A percentile compares a stretch with the other conserved stretches of the same genome.
These are phyloP conservation scores for Diaporthe citrichinensis DNA, from an alignment of 2,329 filamentous ascomycete genomes.

Conservation along the genomic window DNA sequence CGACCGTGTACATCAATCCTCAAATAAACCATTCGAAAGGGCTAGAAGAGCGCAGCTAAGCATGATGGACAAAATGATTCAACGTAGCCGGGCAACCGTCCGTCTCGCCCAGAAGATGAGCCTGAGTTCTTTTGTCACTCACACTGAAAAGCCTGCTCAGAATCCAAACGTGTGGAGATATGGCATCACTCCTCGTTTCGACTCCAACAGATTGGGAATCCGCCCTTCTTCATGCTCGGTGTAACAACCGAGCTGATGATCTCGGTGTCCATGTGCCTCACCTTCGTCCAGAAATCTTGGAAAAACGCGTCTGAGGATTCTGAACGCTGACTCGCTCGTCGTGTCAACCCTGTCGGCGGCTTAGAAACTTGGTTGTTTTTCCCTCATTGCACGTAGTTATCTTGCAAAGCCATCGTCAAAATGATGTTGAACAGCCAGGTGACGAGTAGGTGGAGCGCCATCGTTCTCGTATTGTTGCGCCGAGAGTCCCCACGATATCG, in stretches of 20 bases:
- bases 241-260: slow-evolving; percentile 9
- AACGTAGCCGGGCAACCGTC: background rate
- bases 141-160: background rate
- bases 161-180: background rate
- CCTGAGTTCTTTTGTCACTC: background rate
- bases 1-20: background rate
- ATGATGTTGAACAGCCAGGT: background rate
- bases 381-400: background rate
- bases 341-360: background rate
- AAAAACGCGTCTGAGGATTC: background rate
- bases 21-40: background rate
- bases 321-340: slow-evolving; percentile 12
- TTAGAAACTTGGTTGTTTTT: background rate
- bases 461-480: background rate
- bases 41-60: background rate
- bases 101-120: background rate
- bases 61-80: background rate
- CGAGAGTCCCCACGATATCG: background rate
- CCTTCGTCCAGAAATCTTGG: background rate
- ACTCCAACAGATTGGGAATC: background rate
- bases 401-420: background rate
- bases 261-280: background rate
- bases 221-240: background rate
- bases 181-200: background rate
- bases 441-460: background rate